phyloP scores from a whole-genome alignment of 306 rosid species.

The Astragalus membranaceus region DNA sequence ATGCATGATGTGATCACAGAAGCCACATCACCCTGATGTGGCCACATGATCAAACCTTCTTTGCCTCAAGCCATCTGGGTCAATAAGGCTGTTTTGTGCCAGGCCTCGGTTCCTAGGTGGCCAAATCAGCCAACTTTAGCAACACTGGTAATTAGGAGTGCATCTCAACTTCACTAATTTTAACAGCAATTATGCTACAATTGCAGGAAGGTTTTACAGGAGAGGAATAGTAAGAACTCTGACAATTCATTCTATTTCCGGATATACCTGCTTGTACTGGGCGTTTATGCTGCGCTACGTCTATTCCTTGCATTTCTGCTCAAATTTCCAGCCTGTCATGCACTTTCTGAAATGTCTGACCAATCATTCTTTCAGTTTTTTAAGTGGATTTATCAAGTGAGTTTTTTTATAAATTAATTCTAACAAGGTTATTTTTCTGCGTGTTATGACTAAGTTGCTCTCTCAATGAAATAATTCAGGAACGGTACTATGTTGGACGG shows the following conservation, averaged over 20 bases:
- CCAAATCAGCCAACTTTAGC: not conserved
- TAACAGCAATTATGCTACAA: conserved; percentile 13
- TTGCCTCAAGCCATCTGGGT: not conserved
- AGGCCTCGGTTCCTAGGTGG: not conserved
- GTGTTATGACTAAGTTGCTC: conserved; percentile 22
- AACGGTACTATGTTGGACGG: conserved; percentile 90
- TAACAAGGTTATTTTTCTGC: not conserved
- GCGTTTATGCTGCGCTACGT: conserved; percentile 72
- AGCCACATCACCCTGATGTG: not conserved
- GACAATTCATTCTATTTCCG: conserved; percentile 82
- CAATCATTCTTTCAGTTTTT: conserved; percentile 92
- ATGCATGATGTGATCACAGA: not conserved
- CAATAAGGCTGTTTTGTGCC: not conserved
- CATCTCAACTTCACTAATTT: not conserved
- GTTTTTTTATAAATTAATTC: conserved; percentile 6
- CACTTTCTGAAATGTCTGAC: conserved; percentile 81
- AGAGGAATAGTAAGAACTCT: conserved; percentile 51
- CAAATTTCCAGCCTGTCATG: conserved; percentile 82
- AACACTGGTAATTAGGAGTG: not conserved
- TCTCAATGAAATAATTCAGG: conserved; percentile 48
- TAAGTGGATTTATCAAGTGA: conserved; percentile 94
- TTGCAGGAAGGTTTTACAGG: conserved; percentile 92
- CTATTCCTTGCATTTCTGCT: conserved; percentile 53
- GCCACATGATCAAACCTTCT: not conserved
- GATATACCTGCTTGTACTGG: conserved; percentile 81